A percentile compares a stretch with the other conserved stretches of the same genome.
phyloP scores from a whole-genome alignment of 176 grass and related monocot genomes.

The Carex scoparia region DNA sequence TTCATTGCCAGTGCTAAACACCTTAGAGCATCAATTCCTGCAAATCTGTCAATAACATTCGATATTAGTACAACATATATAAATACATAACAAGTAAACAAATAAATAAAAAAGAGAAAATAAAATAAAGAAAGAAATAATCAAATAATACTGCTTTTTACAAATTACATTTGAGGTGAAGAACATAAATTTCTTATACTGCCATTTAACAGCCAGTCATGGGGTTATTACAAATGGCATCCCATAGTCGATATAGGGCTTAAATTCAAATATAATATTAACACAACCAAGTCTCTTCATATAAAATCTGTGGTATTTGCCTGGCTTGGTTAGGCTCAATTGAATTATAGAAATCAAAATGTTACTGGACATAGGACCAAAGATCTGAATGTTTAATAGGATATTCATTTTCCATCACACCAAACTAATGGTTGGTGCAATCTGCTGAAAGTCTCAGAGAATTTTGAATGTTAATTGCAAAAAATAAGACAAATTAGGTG shows the following conservation, averaged over 20 bases:
- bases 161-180: neutral
- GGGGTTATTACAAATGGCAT: neutral
- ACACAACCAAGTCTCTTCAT: neutral
- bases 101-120: neutral
- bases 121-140: too few species aligned
- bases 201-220: neutral
- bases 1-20: slow-evolving; percentile 95
- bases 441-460: too few species aligned
- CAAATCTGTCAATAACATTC: slow-evolving; percentile 57
- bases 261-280: neutral
- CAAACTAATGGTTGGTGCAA: too few species aligned
- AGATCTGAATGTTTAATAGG: too few species aligned
- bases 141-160: neutral
- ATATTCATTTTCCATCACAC: too few species aligned
- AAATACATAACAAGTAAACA: slow-evolving; percentile 1
- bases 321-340: neutral
- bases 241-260: neutral
- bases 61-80: neutral
- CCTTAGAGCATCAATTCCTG: slow-evolving; percentile 81
- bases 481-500: neutral
- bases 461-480: too few species aligned
- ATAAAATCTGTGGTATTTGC: neutral
- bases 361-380: too few species aligned
- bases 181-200: neutral
- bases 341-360: neutral